Evolutionary conservation across 2,329 filamentous ascomycete genomes (phyloP).

Genomic region (Fusarium sp.): DNA sequence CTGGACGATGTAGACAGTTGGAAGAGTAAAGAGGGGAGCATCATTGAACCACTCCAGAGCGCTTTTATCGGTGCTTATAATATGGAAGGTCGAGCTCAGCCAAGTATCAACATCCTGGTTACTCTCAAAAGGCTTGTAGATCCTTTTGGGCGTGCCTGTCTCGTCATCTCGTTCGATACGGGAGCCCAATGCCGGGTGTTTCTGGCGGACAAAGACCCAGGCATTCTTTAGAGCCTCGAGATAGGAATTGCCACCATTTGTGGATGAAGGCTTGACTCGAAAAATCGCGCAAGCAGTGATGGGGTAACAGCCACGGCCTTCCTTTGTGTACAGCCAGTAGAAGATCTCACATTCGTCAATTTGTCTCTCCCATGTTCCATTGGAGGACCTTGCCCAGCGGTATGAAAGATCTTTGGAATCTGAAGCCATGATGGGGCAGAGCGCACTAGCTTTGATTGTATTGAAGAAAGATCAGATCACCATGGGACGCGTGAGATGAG

Average conservation of each 20-base stretch:
- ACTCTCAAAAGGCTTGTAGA: neutral
- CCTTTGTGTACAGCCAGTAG: neutral
- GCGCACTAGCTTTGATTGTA: no score
- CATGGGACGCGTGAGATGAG: no score
- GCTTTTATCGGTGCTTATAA: rapidly evolving
- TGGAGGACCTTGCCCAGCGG: neutral
- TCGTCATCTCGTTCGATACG: neutral
- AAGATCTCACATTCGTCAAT: neutral
- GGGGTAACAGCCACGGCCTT: neutral
- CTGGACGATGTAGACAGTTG: neutral
- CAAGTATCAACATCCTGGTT: neutral
- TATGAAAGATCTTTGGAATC: rapidly evolving
- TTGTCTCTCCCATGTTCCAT: neutral
- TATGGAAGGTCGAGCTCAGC: neutral
- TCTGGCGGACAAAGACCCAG: neutral
- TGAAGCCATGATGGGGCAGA: rapidly evolving
- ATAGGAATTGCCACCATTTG: no score
- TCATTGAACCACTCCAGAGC: neutral
- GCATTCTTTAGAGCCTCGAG: neutral
- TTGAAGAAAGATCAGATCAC: no score
- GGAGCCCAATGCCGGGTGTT: neutral
- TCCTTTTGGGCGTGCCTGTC: neutral
- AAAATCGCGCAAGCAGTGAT: neutral
- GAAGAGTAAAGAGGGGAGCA: neutral
- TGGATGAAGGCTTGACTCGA: no score